Evolutionary conservation across 805 yeast species (phyloP).

Genomic region (Barnettozyma populi): DNA sequence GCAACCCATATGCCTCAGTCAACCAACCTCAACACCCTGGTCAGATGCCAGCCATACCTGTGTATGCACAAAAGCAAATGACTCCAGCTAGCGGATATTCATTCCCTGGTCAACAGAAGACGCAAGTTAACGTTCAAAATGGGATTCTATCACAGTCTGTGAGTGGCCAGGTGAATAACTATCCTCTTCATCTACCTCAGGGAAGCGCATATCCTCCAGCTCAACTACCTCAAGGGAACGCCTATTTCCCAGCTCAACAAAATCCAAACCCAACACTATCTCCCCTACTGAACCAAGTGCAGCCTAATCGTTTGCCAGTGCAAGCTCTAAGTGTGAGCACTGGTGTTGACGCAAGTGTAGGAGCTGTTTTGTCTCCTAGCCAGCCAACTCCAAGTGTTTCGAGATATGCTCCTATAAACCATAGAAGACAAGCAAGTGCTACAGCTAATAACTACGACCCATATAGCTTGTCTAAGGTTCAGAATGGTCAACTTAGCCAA

Average conservation of each 20-base stretch:
- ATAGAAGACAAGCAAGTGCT: slow-evolving; percentile 24
- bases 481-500: slow-evolving; percentile 2
- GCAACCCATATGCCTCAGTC: not conserved
- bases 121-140: not conserved
- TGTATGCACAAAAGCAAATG: not conserved
- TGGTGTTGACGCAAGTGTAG: not conserved
- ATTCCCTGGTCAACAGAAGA: not conserved
- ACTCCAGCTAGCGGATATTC: not conserved
- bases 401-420: slow-evolving; percentile 36
- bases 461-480: slow-evolving; percentile 17
- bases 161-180: not conserved
- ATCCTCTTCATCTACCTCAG: slow-evolving; percentile 1
- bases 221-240: slow-evolving; percentile 1
- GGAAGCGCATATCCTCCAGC: not conserved
- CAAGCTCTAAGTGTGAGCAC: not conserved
- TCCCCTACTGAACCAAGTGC: slow-evolving; percentile 8
- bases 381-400: slow-evolving; percentile 23
- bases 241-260: not conserved
- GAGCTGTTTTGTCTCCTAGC: slow-evolving; percentile 13
- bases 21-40: not conserved
- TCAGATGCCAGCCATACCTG: not conserved
- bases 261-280: slow-evolving; percentile 9
- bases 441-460: slow-evolving; percentile 28
- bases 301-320: not conserved
- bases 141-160: not conserved